Percentiles rank a stretch among this genome's conserved stretches.
phyloP scores from a whole-genome alignment of 2,329 filamentous ascomycete genomes.

The Cladosporium phlei region DNA sequence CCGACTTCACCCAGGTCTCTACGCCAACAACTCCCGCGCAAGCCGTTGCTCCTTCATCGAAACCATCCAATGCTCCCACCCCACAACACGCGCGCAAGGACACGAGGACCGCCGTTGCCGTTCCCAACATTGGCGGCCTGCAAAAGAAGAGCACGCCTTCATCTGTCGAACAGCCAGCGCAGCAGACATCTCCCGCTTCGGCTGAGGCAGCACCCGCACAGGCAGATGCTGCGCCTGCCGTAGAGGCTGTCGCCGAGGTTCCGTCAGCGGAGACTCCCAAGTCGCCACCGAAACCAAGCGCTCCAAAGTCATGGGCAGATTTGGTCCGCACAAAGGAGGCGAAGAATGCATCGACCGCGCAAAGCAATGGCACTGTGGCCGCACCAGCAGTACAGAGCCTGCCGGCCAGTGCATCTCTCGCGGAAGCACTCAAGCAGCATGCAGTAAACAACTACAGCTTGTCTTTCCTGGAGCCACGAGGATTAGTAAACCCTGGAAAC shows the following conservation, averaged over 20 bases:
- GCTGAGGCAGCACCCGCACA: neutral
- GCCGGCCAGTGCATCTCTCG: slow-evolving; percentile 52
- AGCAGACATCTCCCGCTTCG: neutral
- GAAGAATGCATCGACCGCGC: slow-evolving; percentile 29
- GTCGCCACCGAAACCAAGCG: slow-evolving; percentile 37
- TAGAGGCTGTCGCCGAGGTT: slow-evolving; percentile 15
- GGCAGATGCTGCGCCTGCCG: neutral
- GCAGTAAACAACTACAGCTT: slow-evolving; percentile 63
- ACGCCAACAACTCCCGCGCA: slow-evolving; percentile 49
- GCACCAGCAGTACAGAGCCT: slow-evolving; percentile 37
- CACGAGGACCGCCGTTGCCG: slow-evolving; percentile 41
- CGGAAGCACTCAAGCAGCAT: slow-evolving; percentile 72
- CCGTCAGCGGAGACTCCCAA: slow-evolving; percentile 31
- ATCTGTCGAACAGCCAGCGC: slow-evolving; percentile 31
- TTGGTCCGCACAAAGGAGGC: slow-evolving; percentile 52
- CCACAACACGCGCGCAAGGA: slow-evolving; percentile 34
- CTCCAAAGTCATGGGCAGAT: slow-evolving; percentile 62
- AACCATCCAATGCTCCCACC: slow-evolving; percentile 27
- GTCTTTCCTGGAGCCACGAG: slow-evolving; percentile 83
- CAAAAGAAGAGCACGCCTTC: slow-evolving; percentile 40
- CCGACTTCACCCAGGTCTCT: slow-evolving; percentile 38
- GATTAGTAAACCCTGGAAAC: slow-evolving; percentile 93
- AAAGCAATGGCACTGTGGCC: slow-evolving; percentile 23
- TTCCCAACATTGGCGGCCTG: slow-evolving; percentile 50
- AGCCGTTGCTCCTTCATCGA: slow-evolving; percentile 26